Conservation (phyloP, 768 basidiomycete species). For the Suillus subluteus region DNA sequence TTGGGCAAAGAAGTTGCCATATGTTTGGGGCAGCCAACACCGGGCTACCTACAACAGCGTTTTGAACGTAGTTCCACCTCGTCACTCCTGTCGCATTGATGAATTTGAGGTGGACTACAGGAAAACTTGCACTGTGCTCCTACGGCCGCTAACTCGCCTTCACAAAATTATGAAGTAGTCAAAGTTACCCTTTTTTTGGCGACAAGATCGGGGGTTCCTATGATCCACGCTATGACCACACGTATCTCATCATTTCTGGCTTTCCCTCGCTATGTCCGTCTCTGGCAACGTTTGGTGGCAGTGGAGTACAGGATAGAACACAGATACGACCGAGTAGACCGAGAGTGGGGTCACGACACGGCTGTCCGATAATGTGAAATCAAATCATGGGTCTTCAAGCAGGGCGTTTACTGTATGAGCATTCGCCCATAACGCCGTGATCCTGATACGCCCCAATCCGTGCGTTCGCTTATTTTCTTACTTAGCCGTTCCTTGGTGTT, state of each 20-base stretch:
- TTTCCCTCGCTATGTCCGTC: neutral
- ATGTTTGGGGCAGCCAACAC: too few species aligned
- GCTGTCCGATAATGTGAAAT: neutral
- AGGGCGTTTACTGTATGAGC: neutral
- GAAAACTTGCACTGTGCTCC: neutral
- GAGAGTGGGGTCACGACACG: neutral
- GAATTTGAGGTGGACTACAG: neutral
- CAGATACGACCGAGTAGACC: neutral
- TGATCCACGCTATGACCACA: neutral
- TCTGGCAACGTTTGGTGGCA: slow-evolving; percentile 3
- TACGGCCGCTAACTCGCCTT: neutral
- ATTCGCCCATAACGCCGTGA: neutral
- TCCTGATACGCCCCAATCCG: neutral
- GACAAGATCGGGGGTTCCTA: neutral
- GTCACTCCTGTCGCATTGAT: neutral
- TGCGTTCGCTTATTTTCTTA: neutral
- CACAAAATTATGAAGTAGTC: neutral
- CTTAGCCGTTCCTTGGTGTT: neutral
- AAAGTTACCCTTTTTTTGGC: neutral
- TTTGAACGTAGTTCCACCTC: neutral
- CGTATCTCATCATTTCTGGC: neutral
- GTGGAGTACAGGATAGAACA: neutral
- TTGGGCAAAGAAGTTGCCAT: neutral
- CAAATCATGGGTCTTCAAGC: neutral
- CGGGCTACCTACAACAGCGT: neutral